Percentiles rank a stretch among this genome's conserved stretches.
These are phyloP conservation scores for Trichosporon faecale DNA, from an alignment of 1,284 basidiomycete genomes.

Conservation along the genomic window DNA sequence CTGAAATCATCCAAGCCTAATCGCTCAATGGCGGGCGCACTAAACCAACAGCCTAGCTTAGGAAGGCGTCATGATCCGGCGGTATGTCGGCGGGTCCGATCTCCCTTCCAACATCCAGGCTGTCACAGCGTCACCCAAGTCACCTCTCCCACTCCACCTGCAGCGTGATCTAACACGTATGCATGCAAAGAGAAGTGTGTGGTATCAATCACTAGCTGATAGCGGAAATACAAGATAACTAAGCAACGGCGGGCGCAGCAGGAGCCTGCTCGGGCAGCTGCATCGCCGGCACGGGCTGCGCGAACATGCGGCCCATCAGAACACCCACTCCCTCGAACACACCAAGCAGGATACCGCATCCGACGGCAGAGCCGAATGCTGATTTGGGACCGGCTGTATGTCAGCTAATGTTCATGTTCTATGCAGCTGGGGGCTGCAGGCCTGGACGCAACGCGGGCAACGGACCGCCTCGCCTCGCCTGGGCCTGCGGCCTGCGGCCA, in stretches of 20 bases:
- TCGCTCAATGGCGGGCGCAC: no score
- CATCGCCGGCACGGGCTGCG: conserved; percentile 50
- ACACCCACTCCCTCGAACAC: conserved; percentile 70
- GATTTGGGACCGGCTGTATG: conserved; percentile 80
- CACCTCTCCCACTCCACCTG: no score
- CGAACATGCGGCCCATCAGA: conserved; percentile 50
- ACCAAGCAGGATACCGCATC: conserved; percentile 93
- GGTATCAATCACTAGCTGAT: conserved; percentile 13
- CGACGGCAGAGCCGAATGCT: conserved; percentile 84
- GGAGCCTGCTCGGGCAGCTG: conserved; percentile 21
- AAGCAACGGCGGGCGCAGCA: conserved; percentile 32
- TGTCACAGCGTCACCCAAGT: no score
- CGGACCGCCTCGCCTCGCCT: no score
- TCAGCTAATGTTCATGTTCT: not conserved
- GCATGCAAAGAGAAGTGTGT: conserved; percentile 26
- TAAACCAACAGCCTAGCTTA: no score
- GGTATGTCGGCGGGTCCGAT: no score
- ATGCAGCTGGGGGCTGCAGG: no score
- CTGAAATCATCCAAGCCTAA: no score
- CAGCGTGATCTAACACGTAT: conserved; percentile 11
- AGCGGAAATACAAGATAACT: conserved; percentile 16
- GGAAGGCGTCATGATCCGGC: no score
- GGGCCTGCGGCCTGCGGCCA: no score
- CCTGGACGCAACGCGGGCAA: no score
- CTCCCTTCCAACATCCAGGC: no score